phyloP scores from a whole-genome alignment of 2,329 filamentous ascomycete species.

The Periglandula ipomoeae region DNA sequence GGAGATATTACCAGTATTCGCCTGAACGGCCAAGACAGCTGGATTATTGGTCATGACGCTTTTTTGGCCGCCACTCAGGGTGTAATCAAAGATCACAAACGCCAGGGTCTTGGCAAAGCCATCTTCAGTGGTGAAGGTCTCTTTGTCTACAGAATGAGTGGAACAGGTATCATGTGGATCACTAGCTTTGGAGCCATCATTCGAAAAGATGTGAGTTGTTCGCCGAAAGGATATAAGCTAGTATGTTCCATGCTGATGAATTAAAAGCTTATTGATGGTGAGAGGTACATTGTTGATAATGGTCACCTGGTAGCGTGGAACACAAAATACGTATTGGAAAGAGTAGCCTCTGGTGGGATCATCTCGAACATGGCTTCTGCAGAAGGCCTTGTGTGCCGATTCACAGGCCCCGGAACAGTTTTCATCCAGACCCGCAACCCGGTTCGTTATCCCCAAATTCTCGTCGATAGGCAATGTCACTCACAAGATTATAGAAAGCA shows the following conservation, averaged over 20 bases:
- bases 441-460: constrained; percentile 30
- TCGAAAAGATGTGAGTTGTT: constrained; percentile 64
- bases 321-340: constrained; percentile 84
- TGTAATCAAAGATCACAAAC: constrained; percentile 80
- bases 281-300: constrained; percentile 89
- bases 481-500: constrained; percentile 29
- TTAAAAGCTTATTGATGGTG: constrained; percentile 49
- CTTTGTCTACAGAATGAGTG: constrained; percentile 80
- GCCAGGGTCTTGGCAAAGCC: constrained; percentile 77
- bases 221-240: background rate
- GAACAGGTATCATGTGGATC: constrained; percentile 76
- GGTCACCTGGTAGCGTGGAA: constrained; percentile 96
- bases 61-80: constrained; percentile 81
- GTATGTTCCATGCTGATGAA: background rate
- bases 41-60: constrained; percentile 79
- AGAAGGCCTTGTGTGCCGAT: constrained; percentile 91
- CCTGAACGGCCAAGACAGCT: constrained; percentile 61
- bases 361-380: constrained; percentile 76
- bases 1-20: constrained; percentile 81
- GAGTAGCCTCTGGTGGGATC: constrained; percentile 82
- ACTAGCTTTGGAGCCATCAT: constrained; percentile 93
- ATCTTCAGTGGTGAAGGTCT: constrained; percentile 91
- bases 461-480: background rate
- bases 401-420: constrained; percentile 81
- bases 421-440: constrained; percentile 91